Conservation (phyloP, 129 eudicot species). For the Pulicaria dysenterica region DNA sequence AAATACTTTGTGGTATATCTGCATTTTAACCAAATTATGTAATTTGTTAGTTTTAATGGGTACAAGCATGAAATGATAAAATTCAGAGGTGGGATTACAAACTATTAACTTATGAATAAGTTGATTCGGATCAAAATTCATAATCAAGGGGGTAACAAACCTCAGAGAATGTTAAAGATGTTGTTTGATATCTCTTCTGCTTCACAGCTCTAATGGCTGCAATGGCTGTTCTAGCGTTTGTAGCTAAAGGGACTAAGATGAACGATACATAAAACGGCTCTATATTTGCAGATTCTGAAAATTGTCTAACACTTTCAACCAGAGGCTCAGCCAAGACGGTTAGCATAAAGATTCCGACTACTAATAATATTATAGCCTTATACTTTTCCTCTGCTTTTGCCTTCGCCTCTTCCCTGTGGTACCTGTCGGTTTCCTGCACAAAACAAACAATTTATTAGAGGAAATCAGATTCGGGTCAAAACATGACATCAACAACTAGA, state of each 20-base stretch:
- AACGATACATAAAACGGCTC: constrained; percentile 58
- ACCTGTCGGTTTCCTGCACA: constrained; percentile 22
- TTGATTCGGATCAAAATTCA: no score
- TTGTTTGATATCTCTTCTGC: constrained; percentile 41
- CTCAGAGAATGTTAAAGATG: constrained; percentile 70
- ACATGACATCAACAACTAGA: no score
- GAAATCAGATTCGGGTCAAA: not conserved
- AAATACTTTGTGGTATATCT: constrained; percentile 71
- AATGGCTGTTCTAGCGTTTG: constrained; percentile 55
- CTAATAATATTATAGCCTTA: constrained; percentile 48
- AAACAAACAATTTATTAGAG: not conserved
- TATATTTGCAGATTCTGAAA: constrained; percentile 46
- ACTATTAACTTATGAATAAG: not conserved
- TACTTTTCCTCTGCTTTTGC: constrained; percentile 22
- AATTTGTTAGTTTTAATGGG: not conserved
- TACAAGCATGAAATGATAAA: not conserved
- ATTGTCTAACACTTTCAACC: constrained; percentile 44
- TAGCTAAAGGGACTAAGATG: constrained; percentile 59
- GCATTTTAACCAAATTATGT: constrained; percentile 21
- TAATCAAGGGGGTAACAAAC: constrained; percentile 31
- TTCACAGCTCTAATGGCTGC: constrained; percentile 53
- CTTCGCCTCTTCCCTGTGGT: constrained; percentile 40
- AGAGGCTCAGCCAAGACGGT: constrained; percentile 62
- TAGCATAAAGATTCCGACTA: constrained; percentile 46
- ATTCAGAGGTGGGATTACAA: not conserved